Percentiles rank a stretch among this genome's conserved stretches.
Conservation (phyloP, 2,329 filamentous ascomycete genomes). For the Triangularia setosa region DNA sequence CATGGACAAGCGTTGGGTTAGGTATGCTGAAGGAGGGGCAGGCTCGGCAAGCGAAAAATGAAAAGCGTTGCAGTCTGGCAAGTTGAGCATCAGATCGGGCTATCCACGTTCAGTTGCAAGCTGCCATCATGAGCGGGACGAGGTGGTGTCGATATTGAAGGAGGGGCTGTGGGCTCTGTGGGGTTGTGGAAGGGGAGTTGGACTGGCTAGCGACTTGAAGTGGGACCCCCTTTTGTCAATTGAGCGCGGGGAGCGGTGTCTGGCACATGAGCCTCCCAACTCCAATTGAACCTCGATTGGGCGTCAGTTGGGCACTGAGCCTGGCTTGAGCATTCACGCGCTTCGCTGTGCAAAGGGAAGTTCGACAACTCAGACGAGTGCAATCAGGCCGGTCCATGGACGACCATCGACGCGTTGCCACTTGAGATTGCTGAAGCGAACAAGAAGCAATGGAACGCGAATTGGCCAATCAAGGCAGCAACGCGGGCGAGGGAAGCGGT, state of each 20-base stretch:
- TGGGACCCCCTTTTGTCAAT: slow-evolving; percentile 10
- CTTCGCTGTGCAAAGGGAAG: not conserved
- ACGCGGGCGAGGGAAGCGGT: slow-evolving; percentile 14
- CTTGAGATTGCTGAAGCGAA: slow-evolving; percentile 10
- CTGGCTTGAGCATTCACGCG: not conserved
- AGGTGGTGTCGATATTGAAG: not conserved
- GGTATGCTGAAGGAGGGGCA: not conserved
- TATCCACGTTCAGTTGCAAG: not conserved
- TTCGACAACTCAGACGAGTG: not conserved
- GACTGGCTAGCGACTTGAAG: not conserved
- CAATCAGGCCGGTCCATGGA: not conserved
- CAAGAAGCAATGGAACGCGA: slow-evolving; percentile 20
- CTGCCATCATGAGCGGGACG: not conserved
- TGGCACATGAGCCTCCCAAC: slow-evolving; percentile 1
- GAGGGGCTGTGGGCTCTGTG: slow-evolving; percentile 12
- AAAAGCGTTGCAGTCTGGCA: not conserved
- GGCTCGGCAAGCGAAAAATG: not conserved
- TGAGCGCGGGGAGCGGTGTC: not conserved
- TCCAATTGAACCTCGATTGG: slow-evolving; percentile 27
- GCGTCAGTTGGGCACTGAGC: slow-evolving; percentile 25
- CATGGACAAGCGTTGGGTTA: not conserved
- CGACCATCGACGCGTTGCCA: slow-evolving; percentile 13
- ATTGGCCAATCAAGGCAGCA: slow-evolving; percentile 24
- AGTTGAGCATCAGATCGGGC: not conserved
- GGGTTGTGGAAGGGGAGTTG: slow-evolving; percentile 16